Percentiles rank a stretch among this genome's conserved stretches.
phyloP scores from a whole-genome alignment of 306 rosid species.

The Malus asiatica region DNA sequence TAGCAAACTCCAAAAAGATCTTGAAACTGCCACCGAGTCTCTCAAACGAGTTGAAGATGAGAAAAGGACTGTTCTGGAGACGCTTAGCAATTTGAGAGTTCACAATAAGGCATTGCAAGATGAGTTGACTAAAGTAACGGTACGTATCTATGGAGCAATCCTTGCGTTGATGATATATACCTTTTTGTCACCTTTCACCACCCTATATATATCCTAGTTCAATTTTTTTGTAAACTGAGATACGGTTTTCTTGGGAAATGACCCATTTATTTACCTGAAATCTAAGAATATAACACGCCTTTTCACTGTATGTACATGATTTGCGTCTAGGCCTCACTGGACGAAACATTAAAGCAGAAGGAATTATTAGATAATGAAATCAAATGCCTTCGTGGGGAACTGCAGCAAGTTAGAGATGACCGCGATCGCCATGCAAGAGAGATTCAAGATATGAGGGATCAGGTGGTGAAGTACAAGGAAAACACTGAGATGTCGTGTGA shows the following conservation, averaged over 20 bases:
- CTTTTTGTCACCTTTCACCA: not conserved
- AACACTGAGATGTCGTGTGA: slow-evolving; percentile 33
- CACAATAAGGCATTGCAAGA: slow-evolving; percentile 78
- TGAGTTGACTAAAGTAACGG: slow-evolving; percentile 57
- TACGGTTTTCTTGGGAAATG: not conserved
- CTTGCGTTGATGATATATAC: not conserved
- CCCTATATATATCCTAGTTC: too few relatives aligned
- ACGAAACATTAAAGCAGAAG: slow-evolving; percentile 57
- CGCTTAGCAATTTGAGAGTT: slow-evolving; percentile 62
- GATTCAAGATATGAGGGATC: slow-evolving; percentile 44
- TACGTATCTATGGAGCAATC: slow-evolving; percentile 19
- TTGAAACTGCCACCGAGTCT: slow-evolving; percentile 54
- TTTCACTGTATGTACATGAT: not conserved
- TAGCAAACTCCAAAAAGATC: slow-evolving; percentile 70
- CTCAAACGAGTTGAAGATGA: slow-evolving; percentile 67
- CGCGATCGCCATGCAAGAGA: slow-evolving; percentile 59
- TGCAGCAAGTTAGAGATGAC: slow-evolving; percentile 69
- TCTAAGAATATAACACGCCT: not conserved
- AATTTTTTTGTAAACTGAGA: not conserved
- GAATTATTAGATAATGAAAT: slow-evolving; percentile 44
- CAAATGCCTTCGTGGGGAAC: slow-evolving; percentile 58
- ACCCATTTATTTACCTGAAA: not conserved
- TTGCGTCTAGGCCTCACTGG: slow-evolving; percentile 49
- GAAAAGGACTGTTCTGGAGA: slow-evolving; percentile 70
- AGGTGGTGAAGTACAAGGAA: slow-evolving; percentile 45